Percentiles rank a stretch among this genome's conserved stretches.
phyloP scores from a whole-genome alignment of 1,284 basidiomycete species.

The Mycosarcoma mackinlayi region DNA sequence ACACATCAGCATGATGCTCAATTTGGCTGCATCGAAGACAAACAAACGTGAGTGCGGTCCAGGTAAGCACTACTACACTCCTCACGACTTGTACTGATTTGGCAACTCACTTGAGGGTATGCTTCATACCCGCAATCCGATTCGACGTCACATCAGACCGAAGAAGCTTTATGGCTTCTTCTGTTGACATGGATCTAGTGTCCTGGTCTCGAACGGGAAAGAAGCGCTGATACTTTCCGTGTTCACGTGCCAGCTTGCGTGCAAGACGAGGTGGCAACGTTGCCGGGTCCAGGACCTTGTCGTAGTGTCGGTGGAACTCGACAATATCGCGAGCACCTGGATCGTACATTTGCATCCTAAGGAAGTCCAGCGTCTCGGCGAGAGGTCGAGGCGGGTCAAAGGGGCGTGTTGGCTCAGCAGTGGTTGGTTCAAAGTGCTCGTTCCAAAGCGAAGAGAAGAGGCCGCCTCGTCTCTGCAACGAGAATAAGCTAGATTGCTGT shows the following conservation, averaged over 20 bases:
- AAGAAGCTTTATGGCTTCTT: background rate
- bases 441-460: background rate
- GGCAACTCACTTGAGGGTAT: background rate
- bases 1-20: background rate
- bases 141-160: background rate
- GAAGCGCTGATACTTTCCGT: background rate
- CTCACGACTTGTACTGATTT: too few species aligned
- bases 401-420: background rate
- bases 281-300: constrained; percentile 1
- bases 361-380: background rate
- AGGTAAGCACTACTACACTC: too few species aligned
- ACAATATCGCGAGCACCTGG: background rate
- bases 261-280: background rate
- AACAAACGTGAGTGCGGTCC: too few species aligned
- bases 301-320: background rate
- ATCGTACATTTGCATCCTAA: background rate
- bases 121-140: background rate
- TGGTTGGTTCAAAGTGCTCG: constrained; percentile 2
- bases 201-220: background rate
- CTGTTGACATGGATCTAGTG: background rate
- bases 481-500: too few species aligned
- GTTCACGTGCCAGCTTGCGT: background rate
- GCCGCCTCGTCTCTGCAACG: background rate
- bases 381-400: background rate
- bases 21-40: too few species aligned